Percentiles rank a stretch among this genome's conserved stretches.
Evolutionary conservation across 176 grass and related monocot species (phyloP).

Genomic region (Urochloa ruziziensis): DNA sequence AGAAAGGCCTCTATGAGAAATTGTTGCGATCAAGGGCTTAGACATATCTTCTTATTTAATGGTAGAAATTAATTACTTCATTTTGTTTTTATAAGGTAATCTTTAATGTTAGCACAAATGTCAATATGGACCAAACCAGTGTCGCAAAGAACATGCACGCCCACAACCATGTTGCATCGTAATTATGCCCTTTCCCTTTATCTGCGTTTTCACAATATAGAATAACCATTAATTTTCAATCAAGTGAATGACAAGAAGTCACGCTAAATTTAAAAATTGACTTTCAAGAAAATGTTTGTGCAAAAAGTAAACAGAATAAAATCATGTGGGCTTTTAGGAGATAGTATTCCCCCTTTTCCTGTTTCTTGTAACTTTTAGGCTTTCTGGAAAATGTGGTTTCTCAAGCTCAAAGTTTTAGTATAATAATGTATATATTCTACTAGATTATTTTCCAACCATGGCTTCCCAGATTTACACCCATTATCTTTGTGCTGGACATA

Average conservation of each 20-base stretch:
- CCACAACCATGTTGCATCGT: neutral
- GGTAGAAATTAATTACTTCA: neutral
- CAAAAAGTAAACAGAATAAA: neutral
- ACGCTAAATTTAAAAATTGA: neutral
- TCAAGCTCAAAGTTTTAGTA: neutral
- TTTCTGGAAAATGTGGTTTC: constrained; percentile 13
- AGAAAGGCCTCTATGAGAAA: neutral
- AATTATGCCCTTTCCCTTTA: neutral
- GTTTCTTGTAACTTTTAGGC: neutral
- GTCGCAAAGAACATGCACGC: neutral
- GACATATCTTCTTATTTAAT: neutral
- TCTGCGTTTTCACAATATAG: neutral
- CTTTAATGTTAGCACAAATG: neutral
- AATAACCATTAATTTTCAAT: neutral
- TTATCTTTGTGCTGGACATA: neutral
- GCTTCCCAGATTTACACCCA: neutral
- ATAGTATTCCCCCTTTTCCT: neutral
- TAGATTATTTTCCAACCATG: neutral
- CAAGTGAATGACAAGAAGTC: neutral
- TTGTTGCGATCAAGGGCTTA: neutral
- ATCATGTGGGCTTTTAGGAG: neutral
- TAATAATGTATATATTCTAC: neutral
- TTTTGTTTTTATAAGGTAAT: neutral
- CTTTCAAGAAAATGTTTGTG: neutral
- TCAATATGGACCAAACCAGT: neutral